Percentiles rank a stretch among this genome's conserved stretches.
phyloP scores from a whole-genome alignment of 345 rosid species.

The Physaria fendleri region DNA sequence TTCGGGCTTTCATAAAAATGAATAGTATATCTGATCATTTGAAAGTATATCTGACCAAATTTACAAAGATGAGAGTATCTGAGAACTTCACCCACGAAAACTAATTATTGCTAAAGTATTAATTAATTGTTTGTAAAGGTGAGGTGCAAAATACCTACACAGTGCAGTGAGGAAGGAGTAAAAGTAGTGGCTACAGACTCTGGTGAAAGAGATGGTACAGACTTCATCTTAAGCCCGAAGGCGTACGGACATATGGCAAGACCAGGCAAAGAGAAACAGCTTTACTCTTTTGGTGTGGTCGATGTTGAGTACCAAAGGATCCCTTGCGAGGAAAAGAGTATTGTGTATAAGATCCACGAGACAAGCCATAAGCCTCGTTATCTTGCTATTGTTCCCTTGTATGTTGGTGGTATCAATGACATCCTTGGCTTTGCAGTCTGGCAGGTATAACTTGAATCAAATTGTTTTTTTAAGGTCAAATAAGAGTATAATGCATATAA shows the following conservation, averaged over 20 bases:
- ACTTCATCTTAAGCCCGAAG: slow-evolving; percentile 68
- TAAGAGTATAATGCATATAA: too few species aligned
- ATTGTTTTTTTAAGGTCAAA: too few species aligned
- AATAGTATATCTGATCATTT: too few species aligned
- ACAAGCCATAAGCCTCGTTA: slow-evolving; percentile 54
- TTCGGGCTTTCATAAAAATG: too few species aligned
- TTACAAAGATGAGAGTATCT: too few species aligned
- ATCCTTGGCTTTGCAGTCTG: slow-evolving; percentile 53
- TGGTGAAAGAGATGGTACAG: slow-evolving; percentile 70
- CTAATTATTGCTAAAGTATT: not conserved
- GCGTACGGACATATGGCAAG: slow-evolving; percentile 55
- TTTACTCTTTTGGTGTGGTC: slow-evolving; percentile 69
- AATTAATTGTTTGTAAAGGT: too few species aligned
- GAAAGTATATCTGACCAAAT: too few species aligned
- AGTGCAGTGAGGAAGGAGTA: slow-evolving; percentile 59
- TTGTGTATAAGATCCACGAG: slow-evolving; percentile 60
- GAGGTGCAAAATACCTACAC: slow-evolving; percentile 56
- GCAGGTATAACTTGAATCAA: slow-evolving; percentile 61
- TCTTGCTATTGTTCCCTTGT: slow-evolving; percentile 52
- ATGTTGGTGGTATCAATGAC: slow-evolving; percentile 50
- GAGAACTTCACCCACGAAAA: too few species aligned
- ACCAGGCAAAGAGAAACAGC: slow-evolving; percentile 31
- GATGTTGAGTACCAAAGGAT: slow-evolving; percentile 62
- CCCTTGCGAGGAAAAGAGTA: slow-evolving; percentile 48
- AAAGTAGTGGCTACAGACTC: slow-evolving; percentile 71